Evolutionary conservation across 2,329 filamentous ascomycete genomes (phyloP), one percentile per base, ranked within the genome.

Genomic region (Sporothrix brasiliensis): DNA sequence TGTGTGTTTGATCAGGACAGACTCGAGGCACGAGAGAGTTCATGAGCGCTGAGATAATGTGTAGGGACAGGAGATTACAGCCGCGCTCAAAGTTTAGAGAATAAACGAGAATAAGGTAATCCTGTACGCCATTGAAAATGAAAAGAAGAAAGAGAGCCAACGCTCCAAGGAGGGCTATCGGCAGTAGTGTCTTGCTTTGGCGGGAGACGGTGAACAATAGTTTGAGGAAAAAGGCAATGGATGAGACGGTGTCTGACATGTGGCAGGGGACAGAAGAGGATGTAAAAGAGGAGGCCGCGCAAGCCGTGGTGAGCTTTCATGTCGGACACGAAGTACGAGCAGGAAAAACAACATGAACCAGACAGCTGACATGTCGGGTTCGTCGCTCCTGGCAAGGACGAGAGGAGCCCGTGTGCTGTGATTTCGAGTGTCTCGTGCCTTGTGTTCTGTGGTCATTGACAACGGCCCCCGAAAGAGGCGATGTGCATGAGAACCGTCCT

Each of bases 121-220:
- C 27, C 30, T 11, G 53, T 61, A 30, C 16, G 14, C 58, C 53
- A 58, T 21, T 16, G 34, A 16, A 61, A 58, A 47, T 4, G 11
- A 61, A 61, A 61, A 61, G 39, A 61, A 61, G 24, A 44, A 50
- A 7, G 41, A 30, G 21, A 65, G 21, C n/a, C 50, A 39, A 39
- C 4, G 58, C 7, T 34, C 34, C 34, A 34, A 9, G 34, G n/a
- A 4, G 21, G 49, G 58, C 30, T 34, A 14, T 21, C 19, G 19
- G 52, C 24, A n/a, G 49, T 16, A 44, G 14, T 63, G 58, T 63
- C 39, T 47, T 24, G 34, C n/a, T 44, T 44, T n/a, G 14, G 41
- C 5, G 56, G 30, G 30, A 39, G n/a, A 61, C 56, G 54, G 54
- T 60, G 54, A 60, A 60, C n/a, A 63, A 47, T 63, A 39, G n/a